Evolutionary conservation across 306 rosid species (phyloP), one percentile per base, ranked within the genome.

Genomic region (Lathyrus oleraceus): DNA sequence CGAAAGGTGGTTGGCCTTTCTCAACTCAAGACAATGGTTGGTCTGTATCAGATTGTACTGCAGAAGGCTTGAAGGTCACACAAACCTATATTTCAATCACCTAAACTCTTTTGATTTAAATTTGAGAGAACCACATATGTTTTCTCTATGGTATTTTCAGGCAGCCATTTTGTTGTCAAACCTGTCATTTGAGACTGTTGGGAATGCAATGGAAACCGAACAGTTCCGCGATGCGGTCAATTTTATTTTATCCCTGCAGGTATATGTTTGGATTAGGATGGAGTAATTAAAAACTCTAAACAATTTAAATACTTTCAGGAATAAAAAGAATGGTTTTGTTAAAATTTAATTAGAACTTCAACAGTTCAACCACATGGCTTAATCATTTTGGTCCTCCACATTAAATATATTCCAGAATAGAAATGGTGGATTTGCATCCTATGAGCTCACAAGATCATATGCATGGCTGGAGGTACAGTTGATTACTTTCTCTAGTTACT

Each of bases 391-490:
- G 5, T 28, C 39, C 23, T 77, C 39, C 45, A 59, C 42, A 12
- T 17, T 38, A 40, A 57, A 25, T 49, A 39, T 19, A 20, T 19
- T 69, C 19, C 85, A 90, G 91, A 90, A 88, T 68, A 53, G n/a
- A 11, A 86, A 61, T 49, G 96, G 96, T 6, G 97, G 97, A 6
- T 91, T 83, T 74, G 92, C 95, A 43, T 85, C 97, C 19, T 91
- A 91, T 71, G 97, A 91, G 72, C 95, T 83, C 72, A 91, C 97
- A 40, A 86, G 97, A 86, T 91, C 95, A 5, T 83, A 81, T 40
- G 67, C 81, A 58, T 91, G 89, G 92, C 19, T 88, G 45, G 95
- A 91, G 95, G 97, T 86, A 73, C 52, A 25, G 0, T 3, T 5
- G 2, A 15, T 49, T 27, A 40, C 43, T 49, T 61, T 49, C 44